Base-by-base conservation (phyloP, 1,139 yeast genomes). In the Candida neerlandica region DNA sequence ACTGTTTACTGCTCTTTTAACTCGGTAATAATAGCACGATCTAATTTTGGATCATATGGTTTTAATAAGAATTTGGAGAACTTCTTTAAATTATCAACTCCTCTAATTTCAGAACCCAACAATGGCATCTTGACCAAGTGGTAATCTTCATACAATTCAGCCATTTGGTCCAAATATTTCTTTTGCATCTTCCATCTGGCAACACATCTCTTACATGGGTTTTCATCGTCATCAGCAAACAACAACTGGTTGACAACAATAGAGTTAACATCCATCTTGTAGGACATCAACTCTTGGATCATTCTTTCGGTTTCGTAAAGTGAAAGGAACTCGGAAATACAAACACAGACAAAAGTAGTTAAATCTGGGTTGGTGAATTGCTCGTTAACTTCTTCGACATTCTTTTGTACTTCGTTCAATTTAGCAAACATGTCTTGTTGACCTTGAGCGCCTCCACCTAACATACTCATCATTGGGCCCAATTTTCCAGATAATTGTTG, bases 281-380 rank as follows among this genome's bases (percentile, higher is more conserved):
- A 94, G 47, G 95, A 85, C 73, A 91, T 87, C 66, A 94, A 81
- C 67, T 94, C 99, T 73, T 94, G 99, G 58, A 92, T 89, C 86
- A 94, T 84, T 72, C 99, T 85, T 73, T 94, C 99, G 21, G 98
- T 92, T 71, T 94, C 99, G 69, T 94, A 94, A 48, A 94, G 77
- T 2, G 98, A 92, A 64, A 94, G 78, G 70, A 94, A 94, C 71
- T 94, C 99, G 43, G 97, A 90, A 57, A 94, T 94, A 72, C 99
- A 94, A 41, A 94, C 99, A 72, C 98, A 94, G 26, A 94, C 89
- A 68, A 94, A 94, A 0, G 99, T 94, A 19, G 99, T 94, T 64
- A 94, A 77, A 54, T 94, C 97, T 2, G 99, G 97, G 69, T 94
- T 85, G 61, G 96, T 91, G 75, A 94, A 94, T 69, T 94, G 99